These are phyloP conservation scores for Cyberlindnera mrakii DNA, from an alignment of 805 yeast genomes.

Conservation along the genomic window DNA sequence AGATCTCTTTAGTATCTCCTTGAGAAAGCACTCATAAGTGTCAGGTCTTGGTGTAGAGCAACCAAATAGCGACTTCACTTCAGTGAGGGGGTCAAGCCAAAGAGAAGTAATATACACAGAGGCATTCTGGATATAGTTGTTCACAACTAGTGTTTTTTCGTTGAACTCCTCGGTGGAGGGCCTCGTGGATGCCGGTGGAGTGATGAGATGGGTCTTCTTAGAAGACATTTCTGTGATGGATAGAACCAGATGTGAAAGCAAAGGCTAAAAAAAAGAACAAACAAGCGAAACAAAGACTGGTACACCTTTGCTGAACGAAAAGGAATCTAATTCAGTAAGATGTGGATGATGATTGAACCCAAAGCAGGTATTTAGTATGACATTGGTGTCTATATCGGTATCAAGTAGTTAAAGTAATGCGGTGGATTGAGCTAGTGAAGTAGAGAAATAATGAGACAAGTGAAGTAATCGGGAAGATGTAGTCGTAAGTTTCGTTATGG, in stretches of 20 bases:
- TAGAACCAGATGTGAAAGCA: too few species aligned
- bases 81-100: conserved; percentile 14
- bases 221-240: conserved; percentile 5
- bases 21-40: conserved; percentile 24
- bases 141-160: conserved; percentile 4
- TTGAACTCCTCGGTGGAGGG: neutral
- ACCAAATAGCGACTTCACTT: neutral
- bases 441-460: too few species aligned
- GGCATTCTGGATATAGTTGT: conserved; percentile 10
- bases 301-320: too few species aligned
- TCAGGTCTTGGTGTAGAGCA: neutral
- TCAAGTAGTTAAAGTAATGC: too few species aligned
- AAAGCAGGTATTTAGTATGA: too few species aligned
- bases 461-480: too few species aligned
- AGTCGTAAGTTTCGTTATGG: too few species aligned
- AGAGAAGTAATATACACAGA: conserved; percentile 13
- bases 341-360: too few species aligned
- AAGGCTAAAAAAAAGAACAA: neutral
- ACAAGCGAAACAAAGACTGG: too few species aligned
- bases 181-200: conserved; percentile 12
- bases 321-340: too few species aligned
- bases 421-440: too few species aligned
- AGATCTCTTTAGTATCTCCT: conserved; percentile 43
- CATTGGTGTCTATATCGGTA: too few species aligned
- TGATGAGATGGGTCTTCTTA: conserved; percentile 13